Conservation (phyloP, 495 filamentous ascomycete genomes). For the Trichoderma asperelloides region DNA sequence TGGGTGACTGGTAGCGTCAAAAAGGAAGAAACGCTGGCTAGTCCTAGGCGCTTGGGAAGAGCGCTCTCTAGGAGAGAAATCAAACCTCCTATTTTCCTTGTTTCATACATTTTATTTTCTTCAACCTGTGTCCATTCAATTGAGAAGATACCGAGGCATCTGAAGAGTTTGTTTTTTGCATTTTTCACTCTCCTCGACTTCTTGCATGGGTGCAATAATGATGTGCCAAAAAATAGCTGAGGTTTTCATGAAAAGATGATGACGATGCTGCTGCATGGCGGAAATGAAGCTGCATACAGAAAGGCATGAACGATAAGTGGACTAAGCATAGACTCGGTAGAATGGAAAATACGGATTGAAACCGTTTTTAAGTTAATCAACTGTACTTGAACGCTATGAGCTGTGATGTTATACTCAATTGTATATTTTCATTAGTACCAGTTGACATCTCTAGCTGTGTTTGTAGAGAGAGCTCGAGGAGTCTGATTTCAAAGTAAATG, state of each 20-base stretch:
- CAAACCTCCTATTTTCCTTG: constrained; percentile 6
- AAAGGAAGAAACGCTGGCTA: background rate
- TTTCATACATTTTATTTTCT: background rate
- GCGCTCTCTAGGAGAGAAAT: background rate
- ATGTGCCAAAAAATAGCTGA: background rate
- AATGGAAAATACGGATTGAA: constrained; percentile 8
- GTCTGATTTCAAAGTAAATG: too few relatives aligned
- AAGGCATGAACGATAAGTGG: background rate
- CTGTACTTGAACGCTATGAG: background rate
- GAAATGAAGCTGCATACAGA: background rate
- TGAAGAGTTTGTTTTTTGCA: constrained; percentile 21
- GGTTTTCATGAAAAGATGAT: constrained; percentile 24
- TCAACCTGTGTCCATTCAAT: constrained; percentile 3
- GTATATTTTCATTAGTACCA: too few relatives aligned
- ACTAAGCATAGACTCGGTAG: constrained; percentile 10
- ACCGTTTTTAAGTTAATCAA: background rate
- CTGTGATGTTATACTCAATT: too few relatives aligned
- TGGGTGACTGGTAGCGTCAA: background rate
- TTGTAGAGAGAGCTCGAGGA: too few relatives aligned
- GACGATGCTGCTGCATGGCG: background rate
- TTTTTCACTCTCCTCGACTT: constrained; percentile 27
- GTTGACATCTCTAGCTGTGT: too few relatives aligned
- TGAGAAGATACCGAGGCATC: constrained; percentile 12
- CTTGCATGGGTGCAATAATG: constrained; percentile 12
- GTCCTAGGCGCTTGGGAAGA: constrained; percentile 7